Base-by-base conservation (phyloP, 139 green algal species). In the Chlorella sp. region DNA sequence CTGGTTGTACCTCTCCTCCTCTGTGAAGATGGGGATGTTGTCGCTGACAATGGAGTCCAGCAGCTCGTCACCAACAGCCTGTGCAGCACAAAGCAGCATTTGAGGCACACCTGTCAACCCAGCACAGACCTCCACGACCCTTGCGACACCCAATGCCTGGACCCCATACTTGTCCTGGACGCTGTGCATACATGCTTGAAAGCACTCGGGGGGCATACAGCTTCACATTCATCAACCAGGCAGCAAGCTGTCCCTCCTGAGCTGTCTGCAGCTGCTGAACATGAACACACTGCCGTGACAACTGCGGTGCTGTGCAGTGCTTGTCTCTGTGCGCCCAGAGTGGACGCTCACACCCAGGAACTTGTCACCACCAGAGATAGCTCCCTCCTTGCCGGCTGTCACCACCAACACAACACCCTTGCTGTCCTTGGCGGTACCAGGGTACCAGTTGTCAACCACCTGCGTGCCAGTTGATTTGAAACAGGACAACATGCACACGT, bases 1-100 rank as follows among this genome's bases (percentile, higher is more conserved):
- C 83, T 96, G 89, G 80, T 97, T 97, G 88, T 93, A 97, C 80
- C 93, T 94, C 84, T 97, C 93, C 78, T 96, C 83, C 70, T 92
- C 91, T 0, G 93, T 93, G 76, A 93, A 87, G 81, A 96, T 95
- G 69, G 95, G 92, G 73, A 99, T 96, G 87, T 98, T 96, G 71
- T 97, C 93, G 35, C 74, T 70, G 14, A 93, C 82, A 29, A 99
- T 82, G 35, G 73, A 86, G 70, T 99, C 95, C 4, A 98, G 83
- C n/a, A 99, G 67, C 31, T 94, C 84, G 49, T 99, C 94, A 31
- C 93, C 93, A 3, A 98, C 71, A 2, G 88, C 83, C 70, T 80
- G 17, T 59, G 49, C 49, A 59, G n/a, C n/a, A n/a, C n/a, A n/a
- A n/a, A 59, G 17, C 49, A 59, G 49, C 17, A 59, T 26, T 59